phyloP scores from a whole-genome alignment of 1,284 basidiomycete genomes.

The Ustilago lituana region DNA sequence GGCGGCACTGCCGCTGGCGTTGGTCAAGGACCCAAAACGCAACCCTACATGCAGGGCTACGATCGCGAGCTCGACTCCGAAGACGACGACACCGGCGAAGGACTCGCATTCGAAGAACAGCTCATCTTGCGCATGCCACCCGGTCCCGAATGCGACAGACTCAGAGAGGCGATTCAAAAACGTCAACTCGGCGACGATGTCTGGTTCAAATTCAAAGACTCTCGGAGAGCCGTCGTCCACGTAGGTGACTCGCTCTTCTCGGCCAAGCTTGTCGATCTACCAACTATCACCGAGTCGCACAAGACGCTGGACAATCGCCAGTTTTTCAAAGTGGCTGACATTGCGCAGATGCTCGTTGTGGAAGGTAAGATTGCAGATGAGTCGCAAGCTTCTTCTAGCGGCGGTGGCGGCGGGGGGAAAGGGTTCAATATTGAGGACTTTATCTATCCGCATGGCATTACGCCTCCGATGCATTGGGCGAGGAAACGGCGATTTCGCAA shows the following conservation, averaged over 20 bases:
- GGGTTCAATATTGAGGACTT: constrained; percentile 92
- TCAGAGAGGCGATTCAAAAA: constrained; percentile 74
- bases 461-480: constrained; percentile 89
- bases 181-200: constrained; percentile 82
- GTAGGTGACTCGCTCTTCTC: constrained; percentile 82
- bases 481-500: constrained; percentile 94
- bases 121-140: constrained; percentile 91
- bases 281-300: constrained; percentile 92
- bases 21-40: constrained; percentile 60
- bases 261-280: constrained; percentile 94
- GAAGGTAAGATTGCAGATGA: constrained; percentile 58
- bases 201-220: constrained; percentile 98
- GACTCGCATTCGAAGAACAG: constrained; percentile 92
- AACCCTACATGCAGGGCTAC: constrained; percentile 66
- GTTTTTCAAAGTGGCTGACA: constrained; percentile 98
- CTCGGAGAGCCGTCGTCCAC: constrained; percentile 88
- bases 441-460: constrained; percentile 96
- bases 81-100: constrained; percentile 76
- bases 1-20: constrained; percentile 42
- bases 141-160: constrained; percentile 71
- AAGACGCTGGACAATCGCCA: constrained; percentile 92
- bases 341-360: constrained; percentile 74
- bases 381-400: constrained; percentile 78
- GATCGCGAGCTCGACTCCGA: constrained; percentile 95
- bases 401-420: constrained; percentile 73